phyloP scores from a whole-genome alignment of 805 yeast genomes.

The Nakazawaea holstii region DNA sequence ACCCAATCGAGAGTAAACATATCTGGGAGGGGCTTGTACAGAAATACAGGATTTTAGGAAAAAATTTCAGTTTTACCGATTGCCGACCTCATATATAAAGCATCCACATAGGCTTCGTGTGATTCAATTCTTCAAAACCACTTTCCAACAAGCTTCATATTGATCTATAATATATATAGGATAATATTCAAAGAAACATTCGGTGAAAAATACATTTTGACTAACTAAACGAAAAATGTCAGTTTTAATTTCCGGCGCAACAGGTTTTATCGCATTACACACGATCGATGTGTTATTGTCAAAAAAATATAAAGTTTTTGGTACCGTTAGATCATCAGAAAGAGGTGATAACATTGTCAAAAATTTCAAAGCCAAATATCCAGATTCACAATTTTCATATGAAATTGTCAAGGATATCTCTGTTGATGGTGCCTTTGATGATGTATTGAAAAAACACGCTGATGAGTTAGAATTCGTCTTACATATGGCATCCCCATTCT shows the following conservation, averaged over 20 bases:
- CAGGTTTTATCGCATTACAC: constrained; percentile 50
- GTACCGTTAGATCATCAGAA: constrained; percentile 40
- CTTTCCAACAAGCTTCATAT: too few relatives aligned
- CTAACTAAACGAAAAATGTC: too few relatives aligned
- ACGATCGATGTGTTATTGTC: constrained; percentile 34
- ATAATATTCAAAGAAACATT: too few relatives aligned
- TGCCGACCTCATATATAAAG: too few relatives aligned
- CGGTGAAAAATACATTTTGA: too few relatives aligned
- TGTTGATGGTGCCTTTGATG: constrained; percentile 40
- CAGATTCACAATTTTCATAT: constrained; percentile 21
- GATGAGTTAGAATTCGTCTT: constrained; percentile 34
- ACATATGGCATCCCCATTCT: constrained; percentile 52
- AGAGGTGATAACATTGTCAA: constrained; percentile 35
- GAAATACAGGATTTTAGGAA: too few relatives aligned
- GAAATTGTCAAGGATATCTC: constrained; percentile 32
- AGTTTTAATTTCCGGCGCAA: constrained; percentile 47
- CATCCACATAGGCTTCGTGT: too few relatives aligned
- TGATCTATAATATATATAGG: too few relatives aligned
- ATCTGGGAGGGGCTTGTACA: too few relatives aligned
- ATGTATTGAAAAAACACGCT: constrained; percentile 32
- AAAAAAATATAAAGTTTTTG: constrained; percentile 40
- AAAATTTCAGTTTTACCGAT: too few relatives aligned
- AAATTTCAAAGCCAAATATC: constrained; percentile 24
- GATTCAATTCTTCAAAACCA: too few relatives aligned
- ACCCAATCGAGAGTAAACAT: too few relatives aligned